These are phyloP conservation scores for Roridomyces roridus DNA, from an alignment of 768 basidiomycete genomes.

Conservation along the genomic window DNA sequence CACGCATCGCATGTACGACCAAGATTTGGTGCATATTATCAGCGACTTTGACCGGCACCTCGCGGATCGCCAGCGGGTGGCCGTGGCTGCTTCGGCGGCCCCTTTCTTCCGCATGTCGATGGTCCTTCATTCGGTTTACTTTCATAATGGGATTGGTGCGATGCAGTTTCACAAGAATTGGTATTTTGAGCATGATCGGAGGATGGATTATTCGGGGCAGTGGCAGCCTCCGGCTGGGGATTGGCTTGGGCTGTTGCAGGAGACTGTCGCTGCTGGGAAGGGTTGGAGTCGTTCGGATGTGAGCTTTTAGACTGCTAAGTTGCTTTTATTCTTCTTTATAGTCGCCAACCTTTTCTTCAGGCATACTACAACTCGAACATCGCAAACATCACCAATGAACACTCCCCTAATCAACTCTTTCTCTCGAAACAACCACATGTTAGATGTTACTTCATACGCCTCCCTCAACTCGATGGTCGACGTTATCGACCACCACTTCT, in stretches of 20 bases:
- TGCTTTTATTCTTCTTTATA: too few species aligned
- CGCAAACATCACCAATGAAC: too few species aligned
- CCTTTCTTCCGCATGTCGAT: background rate
- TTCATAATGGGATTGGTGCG: conserved; percentile 1
- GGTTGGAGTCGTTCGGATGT: conserved; percentile 11
- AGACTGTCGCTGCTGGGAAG: conserved; percentile 10
- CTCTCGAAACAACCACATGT: too few species aligned
- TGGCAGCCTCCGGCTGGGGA: conserved; percentile 12
- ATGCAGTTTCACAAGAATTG: conserved; percentile 5
- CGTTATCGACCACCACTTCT: too few species aligned
- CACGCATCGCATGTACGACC: conserved; percentile 6
- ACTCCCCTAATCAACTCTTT: too few species aligned
- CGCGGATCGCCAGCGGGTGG: too few species aligned
- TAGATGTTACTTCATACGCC: too few species aligned
- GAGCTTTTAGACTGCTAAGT: too few species aligned
- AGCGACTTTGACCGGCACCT: conserved; percentile 1
- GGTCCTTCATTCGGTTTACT: conserved; percentile 9
- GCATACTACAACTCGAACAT: too few species aligned
- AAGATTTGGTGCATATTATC: background rate
- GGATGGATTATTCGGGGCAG: conserved; percentile 9
- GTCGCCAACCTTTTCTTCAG: too few species aligned
- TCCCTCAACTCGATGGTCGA: too few species aligned
- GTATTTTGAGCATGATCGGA: conserved; percentile 5
- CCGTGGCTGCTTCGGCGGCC: too few species aligned
- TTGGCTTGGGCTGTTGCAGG: conserved; percentile 6